Evolutionary conservation across 2,329 filamentous ascomycete species (phyloP).

Genomic region (Septoria linicola): DNA sequence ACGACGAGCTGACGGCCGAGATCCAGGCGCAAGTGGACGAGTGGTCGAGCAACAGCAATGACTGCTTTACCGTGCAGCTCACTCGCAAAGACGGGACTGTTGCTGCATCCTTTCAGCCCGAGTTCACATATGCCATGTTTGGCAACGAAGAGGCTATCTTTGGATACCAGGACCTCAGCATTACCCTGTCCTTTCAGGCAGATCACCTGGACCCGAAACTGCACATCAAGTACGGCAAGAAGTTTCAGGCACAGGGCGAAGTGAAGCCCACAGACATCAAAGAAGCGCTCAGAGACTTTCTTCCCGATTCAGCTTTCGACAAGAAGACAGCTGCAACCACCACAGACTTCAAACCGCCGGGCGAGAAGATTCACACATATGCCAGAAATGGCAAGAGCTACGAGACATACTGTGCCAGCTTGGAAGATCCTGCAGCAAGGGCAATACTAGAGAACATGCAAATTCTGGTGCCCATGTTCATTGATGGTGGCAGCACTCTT

Average conservation of each 20-base stretch:
- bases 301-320: constrained; percentile 62
- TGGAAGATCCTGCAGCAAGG: constrained; percentile 68
- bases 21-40: constrained; percentile 34
- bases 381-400: constrained; percentile 62
- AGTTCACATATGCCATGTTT: constrained; percentile 89
- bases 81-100: constrained; percentile 52
- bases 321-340: constrained; percentile 36
- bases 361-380: constrained; percentile 66
- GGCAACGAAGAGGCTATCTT: constrained; percentile 91
- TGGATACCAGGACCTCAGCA: constrained; percentile 78
- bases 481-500: constrained; percentile 85
- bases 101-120: constrained; percentile 64
- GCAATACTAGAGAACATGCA: constrained; percentile 77
- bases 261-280: constrained; percentile 68
- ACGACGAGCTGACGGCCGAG: constrained; percentile 29
- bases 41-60: constrained; percentile 60
- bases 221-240: constrained; percentile 67
- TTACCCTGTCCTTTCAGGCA: constrained; percentile 68
- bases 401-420: constrained; percentile 79
- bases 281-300: constrained; percentile 61
- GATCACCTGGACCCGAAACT: constrained; percentile 79
- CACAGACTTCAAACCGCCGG: constrained; percentile 68
- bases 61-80: constrained; percentile 63
- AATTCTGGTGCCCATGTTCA: constrained; percentile 79
- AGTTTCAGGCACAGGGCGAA: constrained; percentile 67